Base-by-base conservation (phyloP, 805 yeast genomes). In the Nadsonia fulvescens region DNA sequence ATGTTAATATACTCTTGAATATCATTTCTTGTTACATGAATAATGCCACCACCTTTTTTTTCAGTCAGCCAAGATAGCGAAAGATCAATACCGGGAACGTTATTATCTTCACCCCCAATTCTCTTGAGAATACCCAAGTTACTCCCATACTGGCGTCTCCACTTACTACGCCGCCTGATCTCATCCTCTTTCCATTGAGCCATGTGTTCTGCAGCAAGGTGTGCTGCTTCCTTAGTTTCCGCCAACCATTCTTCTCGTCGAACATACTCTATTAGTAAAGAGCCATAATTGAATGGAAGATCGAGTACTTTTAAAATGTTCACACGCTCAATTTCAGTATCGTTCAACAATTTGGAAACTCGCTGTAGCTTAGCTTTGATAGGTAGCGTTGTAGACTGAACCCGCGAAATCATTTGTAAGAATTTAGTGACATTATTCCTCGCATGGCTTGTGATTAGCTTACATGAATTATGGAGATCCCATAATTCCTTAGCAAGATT, bases 71-170 rank as follows among this genome's bases (percentile, higher is more conserved):
- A n/a, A n/a, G n/a, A n/a, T n/a, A n/a, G n/a, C n/a, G n/a, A n/a
- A n/a, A n/a, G n/a, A n/a, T 42, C 43, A 10, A 40, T 33, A 8
- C 27, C 37, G n/a, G 38, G 23, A 10, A 16, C 18, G 8, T 12
- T n/a, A 9, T 12, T 18, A 23, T 12, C 15, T 10, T n/a, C 6
- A 11, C 25, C 5, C n/a, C 25, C 11, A 5, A 12, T 14, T 23
- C 18, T 6, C 10, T 2, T 15, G 12, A 12, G 12, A 18, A 23
- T 12, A 22, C 22, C 27, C 18, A 19, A 22, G 29, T 8, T 20
- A 15, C 12, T 33, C 3, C 75, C 66, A 38, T 75, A 74, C 27
- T 67, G 71, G 27, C 58, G 53, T 4, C 58, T 33, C 93, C 93
- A 81, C 19, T 61, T 57, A 5, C 54, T 51, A 37, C 82, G 59